Percentiles rank a stretch among this genome's conserved stretches.
Evolutionary conservation across 2,329 filamentous ascomycete genomes (phyloP).

Genomic region (Alternaria sp.): DNA sequence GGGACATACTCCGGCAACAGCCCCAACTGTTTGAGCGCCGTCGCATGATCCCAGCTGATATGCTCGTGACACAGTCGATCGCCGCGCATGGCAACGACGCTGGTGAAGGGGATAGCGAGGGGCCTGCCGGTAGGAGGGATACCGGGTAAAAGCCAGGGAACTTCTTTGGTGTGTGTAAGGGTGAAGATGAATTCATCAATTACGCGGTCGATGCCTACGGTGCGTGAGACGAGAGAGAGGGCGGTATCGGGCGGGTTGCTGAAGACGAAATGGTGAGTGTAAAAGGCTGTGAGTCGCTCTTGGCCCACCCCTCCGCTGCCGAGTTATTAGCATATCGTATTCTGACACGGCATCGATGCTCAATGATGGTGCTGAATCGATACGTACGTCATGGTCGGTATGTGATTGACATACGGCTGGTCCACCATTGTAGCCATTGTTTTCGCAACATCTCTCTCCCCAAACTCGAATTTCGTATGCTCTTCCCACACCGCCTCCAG

Average conservation of each 20-base stretch:
- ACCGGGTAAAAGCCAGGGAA: conserved; percentile 50
- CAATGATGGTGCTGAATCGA: neutral
- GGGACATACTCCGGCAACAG: conserved; percentile 71
- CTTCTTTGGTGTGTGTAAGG: conserved; percentile 42
- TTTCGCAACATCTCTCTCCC: conserved; percentile 70
- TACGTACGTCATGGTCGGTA: conserved; percentile 67
- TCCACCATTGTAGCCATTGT: conserved; percentile 86
- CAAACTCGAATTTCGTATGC: conserved; percentile 77
- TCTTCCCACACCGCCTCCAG: conserved; percentile 83
- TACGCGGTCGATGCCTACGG: conserved; percentile 75
- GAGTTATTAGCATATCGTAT: neutral
- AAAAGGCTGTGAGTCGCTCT: conserved; percentile 70
- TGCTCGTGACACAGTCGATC: conserved; percentile 76
- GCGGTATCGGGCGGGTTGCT: conserved; percentile 73
- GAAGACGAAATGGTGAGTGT: conserved; percentile 78
- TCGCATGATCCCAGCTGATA: conserved; percentile 75
- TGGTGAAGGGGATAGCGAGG: conserved; percentile 69
- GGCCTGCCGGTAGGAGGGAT: conserved; percentile 42
- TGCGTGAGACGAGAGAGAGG: conserved; percentile 75
- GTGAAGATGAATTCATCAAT: conserved; percentile 51
- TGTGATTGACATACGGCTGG: conserved; percentile 81
- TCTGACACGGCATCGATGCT: too few relatives aligned
- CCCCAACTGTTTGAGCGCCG: conserved; percentile 68
- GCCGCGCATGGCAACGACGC: conserved; percentile 73
- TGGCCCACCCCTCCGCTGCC: conserved; percentile 72